Base-by-base conservation (phyloP, 2,329 filamentous ascomycete genomes). In the Magnaporthiopsis incrustans region DNA sequence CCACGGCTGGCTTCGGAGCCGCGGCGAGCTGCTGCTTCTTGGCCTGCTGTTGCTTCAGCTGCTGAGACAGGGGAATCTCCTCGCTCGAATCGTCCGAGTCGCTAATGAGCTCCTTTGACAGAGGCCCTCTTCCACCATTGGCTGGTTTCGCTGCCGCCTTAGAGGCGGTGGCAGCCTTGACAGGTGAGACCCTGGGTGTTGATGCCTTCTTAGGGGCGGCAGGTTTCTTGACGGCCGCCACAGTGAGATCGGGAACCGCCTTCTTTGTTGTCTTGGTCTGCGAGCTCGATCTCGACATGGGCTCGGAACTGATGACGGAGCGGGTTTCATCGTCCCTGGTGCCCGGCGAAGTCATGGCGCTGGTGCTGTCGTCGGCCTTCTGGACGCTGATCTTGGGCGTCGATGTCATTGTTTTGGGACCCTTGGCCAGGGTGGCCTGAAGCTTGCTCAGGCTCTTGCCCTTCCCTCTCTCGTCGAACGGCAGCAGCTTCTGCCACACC, bases 381-480 rank as follows among this genome's bases (percentile, higher is more conserved):
- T 83, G 79, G 7, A 77, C 74, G 67, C 80, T 79, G 67, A 79
- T 77, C 70, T 82, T 85, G 1, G 83, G 78, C 38, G 73, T 75
- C 22, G 77, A 72, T n/a, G 63, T 38, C 22, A 57, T 59, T 33
- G 22, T 30, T 26, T 60, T 38, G 2, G 78, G 76, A 2, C 80
- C 80, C 70, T 82, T 83, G 61, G 82, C 84, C 59, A 89, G 78
- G 12, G 81, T 79, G 14, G 81, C 82, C 68, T 88, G 85, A 11
- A 89, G 74, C 68, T 82, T 85, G 74, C 86, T 88, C 44, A 89
- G 74, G 62, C 81, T 82, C 62, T 82, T 86, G 63, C 85, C 85
- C 64, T 82, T 82, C 63, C 83, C 84, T 62, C 86, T 78, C 64
- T 88, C 84, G 60, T 82, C 78, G 67, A 77, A 79, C 6, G 82